phyloP scores from a whole-genome alignment of 2,329 filamentous ascomycete species.

The Penicillium italicum region DNA sequence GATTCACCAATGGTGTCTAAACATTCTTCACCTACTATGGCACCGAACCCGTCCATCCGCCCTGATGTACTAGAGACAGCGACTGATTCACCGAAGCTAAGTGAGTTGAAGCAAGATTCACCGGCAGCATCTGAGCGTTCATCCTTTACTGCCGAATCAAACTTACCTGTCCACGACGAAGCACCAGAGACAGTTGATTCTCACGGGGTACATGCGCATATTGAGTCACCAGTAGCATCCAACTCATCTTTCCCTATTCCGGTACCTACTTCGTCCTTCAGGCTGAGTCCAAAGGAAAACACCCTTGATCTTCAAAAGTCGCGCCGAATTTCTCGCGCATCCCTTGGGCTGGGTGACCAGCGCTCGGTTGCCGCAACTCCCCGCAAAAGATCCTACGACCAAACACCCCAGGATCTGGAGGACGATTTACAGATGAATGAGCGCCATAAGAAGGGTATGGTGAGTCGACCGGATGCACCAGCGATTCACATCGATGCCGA shows the following conservation, averaged over 20 bases:
- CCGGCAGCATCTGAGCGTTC: background rate
- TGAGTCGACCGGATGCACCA: slow-evolving; percentile 18
- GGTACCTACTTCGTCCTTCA: slow-evolving; percentile 2
- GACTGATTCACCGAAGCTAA: slow-evolving; percentile 22
- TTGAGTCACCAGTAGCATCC: background rate
- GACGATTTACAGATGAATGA: slow-evolving; percentile 16
- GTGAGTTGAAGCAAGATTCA: background rate
- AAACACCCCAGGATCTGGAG: slow-evolving; percentile 22
- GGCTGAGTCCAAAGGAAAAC: slow-evolving; percentile 1
- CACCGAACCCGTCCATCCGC: slow-evolving; percentile 36
- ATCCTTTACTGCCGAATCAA: slow-evolving; percentile 16
- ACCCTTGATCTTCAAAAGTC: slow-evolving; percentile 16
- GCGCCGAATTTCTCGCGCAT: slow-evolving; percentile 12
- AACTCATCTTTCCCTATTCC: slow-evolving; percentile 1
- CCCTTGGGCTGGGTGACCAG: slow-evolving; percentile 10
- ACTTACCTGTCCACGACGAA: slow-evolving; percentile 30
- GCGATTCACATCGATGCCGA: slow-evolving; percentile 29
- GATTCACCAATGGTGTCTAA: background rate
- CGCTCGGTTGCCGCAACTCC: slow-evolving; percentile 12
- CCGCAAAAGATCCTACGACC: slow-evolving; percentile 25
- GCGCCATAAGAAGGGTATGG: slow-evolving; percentile 29
- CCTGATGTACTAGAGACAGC: slow-evolving; percentile 26
- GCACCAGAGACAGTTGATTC: slow-evolving; percentile 1
- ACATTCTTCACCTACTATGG: background rate
- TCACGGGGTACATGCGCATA: background rate